Evolutionary conservation across 176 grass and related monocot species (phyloP), one percentile per base, ranked within the genome.

Genomic region (Zizania latifolia): DNA sequence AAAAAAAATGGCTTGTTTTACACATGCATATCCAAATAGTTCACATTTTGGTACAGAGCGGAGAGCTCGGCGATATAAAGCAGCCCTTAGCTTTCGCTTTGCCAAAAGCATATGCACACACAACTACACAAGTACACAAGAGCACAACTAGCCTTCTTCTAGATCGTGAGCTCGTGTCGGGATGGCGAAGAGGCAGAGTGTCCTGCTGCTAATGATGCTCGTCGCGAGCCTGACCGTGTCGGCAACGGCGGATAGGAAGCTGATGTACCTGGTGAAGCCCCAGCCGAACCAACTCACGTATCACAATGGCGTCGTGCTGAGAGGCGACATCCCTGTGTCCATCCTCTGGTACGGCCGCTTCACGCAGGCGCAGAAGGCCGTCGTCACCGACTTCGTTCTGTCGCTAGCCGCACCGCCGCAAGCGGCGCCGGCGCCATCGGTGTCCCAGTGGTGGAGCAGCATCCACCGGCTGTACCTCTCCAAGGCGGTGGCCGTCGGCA

Each of bases 371-470:
- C 90, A 93, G 45, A 86, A 89, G 51, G 39, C 90, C 28, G 78
- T 93, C 84, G 55, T 93, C 35, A 84, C 91, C 36, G 87, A 93
- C 71, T 93, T 93, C 63, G 58, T 93, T n/a, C 24, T 84, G 30
- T 90, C 91, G 23, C 77, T 93, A 56, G 60, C 87, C 15, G 22
- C 77, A 4, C 29, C 22, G 35, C 43, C 36, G 1, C 22, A 55
- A 6, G 45, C 62, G 1, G 33, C 55, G 32, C 65, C 77, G 2
- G 62, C 78, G 32, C 90, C 90, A 2, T 84, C 90, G 0, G 73
- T 90, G 2, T 65, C 77, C 12, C 78, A 89, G 56, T 93, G 90
- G 90, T 93, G 90, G 90, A 66, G 58, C 50, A 85, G 67, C 23
- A 81, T 93, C 1, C 41, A 78, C 60, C 41, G 31, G 31, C 32